These are phyloP conservation scores for Glycine latifolia DNA, from an alignment of 306 rosid genomes.

Conservation along the genomic window DNA sequence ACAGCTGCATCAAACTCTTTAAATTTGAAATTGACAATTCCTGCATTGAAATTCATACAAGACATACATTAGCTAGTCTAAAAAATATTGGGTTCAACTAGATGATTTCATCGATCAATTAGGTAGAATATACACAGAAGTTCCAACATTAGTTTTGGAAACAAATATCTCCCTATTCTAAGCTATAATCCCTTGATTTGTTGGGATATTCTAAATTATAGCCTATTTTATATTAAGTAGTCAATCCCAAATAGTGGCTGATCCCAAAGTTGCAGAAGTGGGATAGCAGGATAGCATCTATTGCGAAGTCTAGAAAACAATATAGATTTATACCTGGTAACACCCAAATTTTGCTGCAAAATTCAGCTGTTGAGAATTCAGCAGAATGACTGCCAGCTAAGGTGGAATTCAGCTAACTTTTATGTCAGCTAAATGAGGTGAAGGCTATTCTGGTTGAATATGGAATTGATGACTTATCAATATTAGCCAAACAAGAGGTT, in stretches of 20 bases:
- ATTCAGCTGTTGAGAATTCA: too few relatives aligned
- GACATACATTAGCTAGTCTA: background rate
- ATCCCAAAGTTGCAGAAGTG: background rate
- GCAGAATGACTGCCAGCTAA: too few relatives aligned
- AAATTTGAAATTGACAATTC: slow-evolving; percentile 91
- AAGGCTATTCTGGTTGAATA: too few relatives aligned
- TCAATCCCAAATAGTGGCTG: background rate
- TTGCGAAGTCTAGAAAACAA: background rate
- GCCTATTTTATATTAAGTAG: background rate
- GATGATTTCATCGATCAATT: background rate
- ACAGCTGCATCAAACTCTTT: slow-evolving; percentile 84
- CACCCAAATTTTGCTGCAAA: too few relatives aligned
- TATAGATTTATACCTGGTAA: too few relatives aligned
- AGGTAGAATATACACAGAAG: background rate
- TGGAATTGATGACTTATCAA: too few relatives aligned
- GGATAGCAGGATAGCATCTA: background rate
- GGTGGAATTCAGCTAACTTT: too few relatives aligned
- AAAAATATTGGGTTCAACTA: background rate
- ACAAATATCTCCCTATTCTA: background rate
- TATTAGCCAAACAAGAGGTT: too few relatives aligned
- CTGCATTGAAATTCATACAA: slow-evolving; percentile 55
- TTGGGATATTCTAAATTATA: background rate
- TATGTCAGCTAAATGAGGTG: too few relatives aligned
- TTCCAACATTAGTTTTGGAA: background rate
- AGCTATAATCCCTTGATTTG: background rate